Conservation (phyloP, 345 rosid genomes). For the Erodium maritimum region DNA sequence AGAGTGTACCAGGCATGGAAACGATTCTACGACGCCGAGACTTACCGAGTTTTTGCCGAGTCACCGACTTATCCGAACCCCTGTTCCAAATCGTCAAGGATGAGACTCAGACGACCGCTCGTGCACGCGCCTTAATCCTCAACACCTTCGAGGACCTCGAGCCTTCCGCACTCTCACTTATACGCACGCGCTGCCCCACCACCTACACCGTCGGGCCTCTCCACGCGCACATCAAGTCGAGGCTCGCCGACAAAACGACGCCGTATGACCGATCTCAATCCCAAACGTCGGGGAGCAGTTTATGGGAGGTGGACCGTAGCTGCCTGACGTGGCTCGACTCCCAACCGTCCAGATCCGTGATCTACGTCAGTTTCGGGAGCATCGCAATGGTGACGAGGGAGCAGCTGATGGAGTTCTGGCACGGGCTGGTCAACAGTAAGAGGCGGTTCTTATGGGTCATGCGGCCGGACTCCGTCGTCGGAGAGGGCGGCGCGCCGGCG, state of each 20-base stretch:
- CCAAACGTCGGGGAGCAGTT: slow-evolving; percentile 8
- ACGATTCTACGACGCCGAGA: slow-evolving; percentile 32
- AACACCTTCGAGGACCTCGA: slow-evolving; percentile 64
- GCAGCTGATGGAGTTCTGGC: slow-evolving; percentile 18
- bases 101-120: slow-evolving; percentile 17
- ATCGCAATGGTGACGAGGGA: slow-evolving; percentile 8
- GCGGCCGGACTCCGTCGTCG: slow-evolving; percentile 8
- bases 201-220: slow-evolving; percentile 17
- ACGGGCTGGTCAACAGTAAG: slow-evolving; percentile 17
- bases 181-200: slow-evolving; percentile 24
- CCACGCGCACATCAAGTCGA: slow-evolving; percentile 1
- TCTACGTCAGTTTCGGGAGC: slow-evolving; percentile 34
- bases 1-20: slow-evolving; percentile 34
- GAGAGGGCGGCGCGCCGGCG: slow-evolving; percentile 1
- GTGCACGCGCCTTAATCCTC: slow-evolving; percentile 40
- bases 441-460: slow-evolving; percentile 23
- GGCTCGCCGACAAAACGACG: neutral
- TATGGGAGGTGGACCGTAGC: slow-evolving; percentile 17
- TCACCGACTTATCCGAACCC: slow-evolving; percentile 10
- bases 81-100: slow-evolving; percentile 5
- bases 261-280: too few species aligned
- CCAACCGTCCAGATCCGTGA: slow-evolving; percentile 17
- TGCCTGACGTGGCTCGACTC: slow-evolving; percentile 29
- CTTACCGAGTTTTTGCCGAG: slow-evolving; percentile 37
- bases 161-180: slow-evolving; percentile 28